Percentiles rank a stretch among this genome's conserved stretches.
Conservation (phyloP, 805 yeast species). For the Monosporozyma yasuniensis region DNA sequence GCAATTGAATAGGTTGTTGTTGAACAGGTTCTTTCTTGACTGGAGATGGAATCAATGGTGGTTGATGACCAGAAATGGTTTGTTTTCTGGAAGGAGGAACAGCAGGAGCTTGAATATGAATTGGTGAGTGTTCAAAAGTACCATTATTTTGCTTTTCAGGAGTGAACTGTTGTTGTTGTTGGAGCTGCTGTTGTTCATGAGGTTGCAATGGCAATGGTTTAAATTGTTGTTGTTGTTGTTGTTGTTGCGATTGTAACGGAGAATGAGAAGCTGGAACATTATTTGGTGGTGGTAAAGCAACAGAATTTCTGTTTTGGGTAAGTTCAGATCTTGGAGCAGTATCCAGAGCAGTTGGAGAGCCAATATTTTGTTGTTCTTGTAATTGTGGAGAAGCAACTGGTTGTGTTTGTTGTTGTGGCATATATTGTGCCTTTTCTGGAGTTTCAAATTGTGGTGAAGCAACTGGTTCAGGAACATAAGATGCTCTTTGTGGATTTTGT, state of each 20-base stretch:
- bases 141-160: constrained; percentile 14
- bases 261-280: constrained; percentile 26
- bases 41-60: constrained; percentile 13
- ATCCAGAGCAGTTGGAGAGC: background rate
- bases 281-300: constrained; percentile 1
- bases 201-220: constrained; percentile 19
- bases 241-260: constrained; percentile 30
- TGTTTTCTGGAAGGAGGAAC: constrained; percentile 51
- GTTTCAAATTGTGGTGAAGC: background rate
- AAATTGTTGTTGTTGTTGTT: constrained; percentile 15
- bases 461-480: background rate
- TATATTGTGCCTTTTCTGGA: background rate
- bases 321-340: background rate
- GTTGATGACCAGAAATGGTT: constrained; percentile 7
- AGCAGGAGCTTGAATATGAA: constrained; percentile 38
- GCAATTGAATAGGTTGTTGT: constrained; percentile 39
- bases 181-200: background rate
- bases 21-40: constrained; percentile 23
- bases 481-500: background rate
- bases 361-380: background rate
- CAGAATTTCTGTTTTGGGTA: background rate
- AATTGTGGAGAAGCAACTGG: background rate
- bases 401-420: background rate
- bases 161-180: constrained; percentile 11
- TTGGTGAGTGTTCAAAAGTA: constrained; percentile 9